These are phyloP conservation scores for Prunella vulgaris DNA, from an alignment of 257 asterid genomes.

Conservation along the genomic window DNA sequence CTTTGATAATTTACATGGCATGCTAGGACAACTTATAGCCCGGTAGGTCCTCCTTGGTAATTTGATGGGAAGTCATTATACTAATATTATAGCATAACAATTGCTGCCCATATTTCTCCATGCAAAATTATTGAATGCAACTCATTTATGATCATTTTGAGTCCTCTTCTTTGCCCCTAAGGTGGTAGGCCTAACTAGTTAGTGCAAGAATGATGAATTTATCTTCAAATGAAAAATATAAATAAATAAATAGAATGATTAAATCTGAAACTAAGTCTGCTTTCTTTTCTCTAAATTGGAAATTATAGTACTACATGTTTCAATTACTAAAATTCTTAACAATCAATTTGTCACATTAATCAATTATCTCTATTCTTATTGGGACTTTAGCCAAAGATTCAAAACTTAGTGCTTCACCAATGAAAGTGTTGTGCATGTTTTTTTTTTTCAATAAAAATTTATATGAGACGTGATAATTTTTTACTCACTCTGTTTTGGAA, in stretches of 20 bases:
- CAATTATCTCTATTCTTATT: too few species aligned
- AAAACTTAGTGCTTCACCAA: too few species aligned
- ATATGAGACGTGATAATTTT: too few species aligned
- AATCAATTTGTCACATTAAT: too few species aligned
- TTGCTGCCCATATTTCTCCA: slow-evolving; percentile 11
- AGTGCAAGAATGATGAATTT: slow-evolving; percentile 9
- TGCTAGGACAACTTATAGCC: slow-evolving; percentile 5
- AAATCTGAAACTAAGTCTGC: background rate
- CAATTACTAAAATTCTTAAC: too few species aligned
- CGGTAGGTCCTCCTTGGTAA: slow-evolving; percentile 1
- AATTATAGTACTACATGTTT: too few species aligned
- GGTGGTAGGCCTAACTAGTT: slow-evolving; percentile 13
- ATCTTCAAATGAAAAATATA: background rate
- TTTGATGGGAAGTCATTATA: background rate
- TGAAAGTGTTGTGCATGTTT: background rate
- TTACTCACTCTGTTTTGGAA: too few species aligned
- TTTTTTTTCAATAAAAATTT: too few species aligned
- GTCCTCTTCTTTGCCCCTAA: background rate
- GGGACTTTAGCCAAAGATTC: background rate
- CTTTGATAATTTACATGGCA: slow-evolving; percentile 14
- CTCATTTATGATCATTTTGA: slow-evolving; percentile 16
- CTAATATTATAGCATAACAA: background rate
- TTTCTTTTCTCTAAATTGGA: background rate
- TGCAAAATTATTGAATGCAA: slow-evolving; percentile 17
- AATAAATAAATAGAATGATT: background rate